Base-by-base conservation (phyloP, 306 rosid species). In the Vigna nakashimae region DNA sequence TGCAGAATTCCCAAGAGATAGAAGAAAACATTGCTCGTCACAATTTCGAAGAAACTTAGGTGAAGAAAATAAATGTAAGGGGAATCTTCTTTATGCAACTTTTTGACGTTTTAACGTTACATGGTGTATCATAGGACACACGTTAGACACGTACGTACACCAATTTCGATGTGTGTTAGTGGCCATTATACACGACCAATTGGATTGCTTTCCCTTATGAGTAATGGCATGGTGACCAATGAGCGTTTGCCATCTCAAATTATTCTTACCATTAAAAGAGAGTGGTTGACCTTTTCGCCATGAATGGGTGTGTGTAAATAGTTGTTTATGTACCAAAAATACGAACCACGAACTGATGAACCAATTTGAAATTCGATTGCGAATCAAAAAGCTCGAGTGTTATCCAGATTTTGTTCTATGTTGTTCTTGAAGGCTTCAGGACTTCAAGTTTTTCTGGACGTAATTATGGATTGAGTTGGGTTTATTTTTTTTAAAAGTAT, bases 201-300 rank as follows among this genome's bases (percentile, higher is more conserved):
- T 63, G 62, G 80, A 75, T 69, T 69, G 24, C 72, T 83, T 85
- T 84, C 91, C 69, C 63, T 69, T 2, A 10, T 26, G 36, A 26
- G 38, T 12, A 86, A 53, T 79, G 71, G 79, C 78, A 82, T 51
- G 66, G 62, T 62, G 70, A 16, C 81, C 88, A 86, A 51, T 71
- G 9, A 5, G 7, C 40, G 32, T 34, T 17, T 60, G 65, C 26
- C 90, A 75, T 38, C 77, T 78, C 32, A 57, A 14, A 66, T 65
- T 74, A 51, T 53, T 36, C 58, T 26, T 73, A 3, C 91, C 77
- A 76, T 56, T 69, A 45, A 17, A 36, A 78, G 83, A 78, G 78
- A 51, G 45, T 69, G 80, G 83, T 48, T 76, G 86, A 64, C 74
- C 84, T 46, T 30, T 38, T 45, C 18, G 64, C 36, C 74, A 8